These are phyloP conservation scores for Asterionellopsis glacialis DNA, from an alignment of 108 stramenopile species.

Conservation along the genomic window DNA sequence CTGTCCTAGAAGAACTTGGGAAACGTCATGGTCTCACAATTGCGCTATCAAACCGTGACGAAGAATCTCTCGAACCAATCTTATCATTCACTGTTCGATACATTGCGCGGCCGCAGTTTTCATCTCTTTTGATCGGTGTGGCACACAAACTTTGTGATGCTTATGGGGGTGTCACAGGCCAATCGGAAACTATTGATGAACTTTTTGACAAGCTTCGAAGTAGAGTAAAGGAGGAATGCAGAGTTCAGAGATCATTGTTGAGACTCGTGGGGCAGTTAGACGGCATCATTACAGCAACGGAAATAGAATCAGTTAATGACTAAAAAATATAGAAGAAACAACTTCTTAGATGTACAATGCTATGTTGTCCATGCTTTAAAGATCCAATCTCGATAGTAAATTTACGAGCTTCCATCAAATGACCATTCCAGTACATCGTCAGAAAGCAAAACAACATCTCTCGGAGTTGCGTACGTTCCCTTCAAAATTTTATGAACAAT, in stretches of 20 bases:
- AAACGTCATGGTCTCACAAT: constrained; percentile 69
- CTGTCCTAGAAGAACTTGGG: constrained; percentile 84
- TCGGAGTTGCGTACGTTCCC: constrained; percentile 38
- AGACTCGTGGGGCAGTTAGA: constrained; percentile 76
- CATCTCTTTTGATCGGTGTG: constrained; percentile 65
- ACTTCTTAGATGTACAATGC: constrained; percentile 2
- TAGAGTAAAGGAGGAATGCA: constrained; percentile 63
- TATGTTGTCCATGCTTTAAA: constrained; percentile 4
- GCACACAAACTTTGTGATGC: constrained; percentile 43
- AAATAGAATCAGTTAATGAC: constrained; percentile 22
- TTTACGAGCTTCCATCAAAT: constrained; percentile 9
- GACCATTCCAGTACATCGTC: constrained; percentile 36
- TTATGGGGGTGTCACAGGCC: constrained; percentile 53
- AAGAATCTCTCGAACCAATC: constrained; percentile 79
- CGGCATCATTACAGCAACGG: constrained; percentile 46
- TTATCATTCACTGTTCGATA: constrained; percentile 78
- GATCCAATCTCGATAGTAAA: not conserved
- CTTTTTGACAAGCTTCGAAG: constrained; percentile 75
- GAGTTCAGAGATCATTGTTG: constrained; percentile 50
- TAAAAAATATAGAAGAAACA: constrained; percentile 7
- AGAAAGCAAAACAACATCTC: constrained; percentile 33
- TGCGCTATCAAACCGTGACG: constrained; percentile 83
- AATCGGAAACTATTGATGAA: constrained; percentile 79
- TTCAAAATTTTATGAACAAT: constrained; percentile 33
- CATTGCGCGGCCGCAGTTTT: constrained; percentile 69